Base-by-base conservation (phyloP, 1,284 basidiomycete species). In the Kalmanozyma brasiliensis region DNA sequence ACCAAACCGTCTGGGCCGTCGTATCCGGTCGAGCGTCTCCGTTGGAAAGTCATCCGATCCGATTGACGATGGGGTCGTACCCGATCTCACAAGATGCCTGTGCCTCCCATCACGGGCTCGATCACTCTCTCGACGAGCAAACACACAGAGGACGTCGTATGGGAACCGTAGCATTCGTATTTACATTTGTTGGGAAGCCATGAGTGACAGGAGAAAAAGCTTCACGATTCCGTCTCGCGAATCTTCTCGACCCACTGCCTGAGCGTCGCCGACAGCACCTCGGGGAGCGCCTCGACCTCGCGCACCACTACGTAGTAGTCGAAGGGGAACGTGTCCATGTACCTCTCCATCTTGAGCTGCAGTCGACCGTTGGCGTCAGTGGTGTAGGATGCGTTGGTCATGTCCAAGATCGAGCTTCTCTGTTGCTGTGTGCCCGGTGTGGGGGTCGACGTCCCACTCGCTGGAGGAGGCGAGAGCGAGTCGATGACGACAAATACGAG, bases 401-500 rank as follows among this genome's bases (percentile, higher is more conserved):
- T 96, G 14, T 90, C 89, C 67, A 98, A 84, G 73, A 99, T 98
- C 11, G 93, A 95, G 64, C 88, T 88, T 58, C 88, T 45, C 20
- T 84, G 83, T 77, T 90, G 88, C 40, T 44, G 52, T 16, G 35
- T 49, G 20, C 17, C 30, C 1, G 22, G 46, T 8, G 17, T 42
- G 4, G 52, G 49, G 13, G 51, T 59, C n/a, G 57, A 52, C 7
- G 60, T 29, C 20, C 55, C 46, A 29, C 45, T 49, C 7, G 56
- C 44, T 10, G 82, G 74, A 29, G 84, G 82, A 3, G 56, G 24
- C 20, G 48, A 48, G 26, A 96, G 86, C 9, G 93, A 93, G 82
- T 99, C 96, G 59, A 98, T 86, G 67, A 98, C 88, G 81, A 99
- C 88, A 85, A 99, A 99, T 49, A 98, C 95, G 52, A 98, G 87